phyloP scores from a whole-genome alignment of 257 asterid genomes.

The Galeopsis tetrahit region DNA sequence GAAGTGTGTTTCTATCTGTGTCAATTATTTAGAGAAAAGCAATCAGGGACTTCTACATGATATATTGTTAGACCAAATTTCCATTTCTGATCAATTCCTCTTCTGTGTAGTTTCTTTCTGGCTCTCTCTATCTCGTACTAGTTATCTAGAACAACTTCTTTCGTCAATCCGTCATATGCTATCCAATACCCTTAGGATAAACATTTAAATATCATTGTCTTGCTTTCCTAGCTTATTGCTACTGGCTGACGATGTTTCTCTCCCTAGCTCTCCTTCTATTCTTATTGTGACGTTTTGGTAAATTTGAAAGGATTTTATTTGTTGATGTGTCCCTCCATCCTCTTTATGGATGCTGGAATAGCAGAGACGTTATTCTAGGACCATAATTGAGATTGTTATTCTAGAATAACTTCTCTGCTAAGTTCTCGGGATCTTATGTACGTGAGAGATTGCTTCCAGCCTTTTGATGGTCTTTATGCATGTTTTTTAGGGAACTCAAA shows the following conservation, averaged over 20 bases:
- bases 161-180: constrained; percentile 6
- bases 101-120: constrained; percentile 16
- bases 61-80: neutral
- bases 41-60: constrained; percentile 18
- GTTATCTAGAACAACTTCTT: constrained; percentile 24
- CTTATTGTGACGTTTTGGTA: neutral
- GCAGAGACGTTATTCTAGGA: constrained; percentile 18
- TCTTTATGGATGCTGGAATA: constrained; percentile 9
- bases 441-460: constrained; percentile 2
- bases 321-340: constrained; percentile 13
- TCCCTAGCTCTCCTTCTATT: constrained; percentile 7
- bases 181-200: constrained; percentile 13
- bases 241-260: constrained; percentile 12
- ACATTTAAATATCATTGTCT: neutral
- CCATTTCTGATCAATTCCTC: constrained; percentile 22
- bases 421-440: neutral
- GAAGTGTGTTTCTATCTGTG: constrained; percentile 24
- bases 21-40: constrained; percentile 12
- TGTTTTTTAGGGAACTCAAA: constrained; percentile 87
- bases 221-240: constrained; percentile 19
- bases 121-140: constrained; percentile 5
- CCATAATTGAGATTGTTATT: neutral
- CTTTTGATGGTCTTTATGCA: constrained; percentile 37
- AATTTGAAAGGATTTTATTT: constrained; percentile 13
- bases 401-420: constrained; percentile 3